Evolutionary conservation across 208 protist genomes (phyloP), one percentile per base, ranked within the genome.

Genomic region (Porcisia hertigi): DNA sequence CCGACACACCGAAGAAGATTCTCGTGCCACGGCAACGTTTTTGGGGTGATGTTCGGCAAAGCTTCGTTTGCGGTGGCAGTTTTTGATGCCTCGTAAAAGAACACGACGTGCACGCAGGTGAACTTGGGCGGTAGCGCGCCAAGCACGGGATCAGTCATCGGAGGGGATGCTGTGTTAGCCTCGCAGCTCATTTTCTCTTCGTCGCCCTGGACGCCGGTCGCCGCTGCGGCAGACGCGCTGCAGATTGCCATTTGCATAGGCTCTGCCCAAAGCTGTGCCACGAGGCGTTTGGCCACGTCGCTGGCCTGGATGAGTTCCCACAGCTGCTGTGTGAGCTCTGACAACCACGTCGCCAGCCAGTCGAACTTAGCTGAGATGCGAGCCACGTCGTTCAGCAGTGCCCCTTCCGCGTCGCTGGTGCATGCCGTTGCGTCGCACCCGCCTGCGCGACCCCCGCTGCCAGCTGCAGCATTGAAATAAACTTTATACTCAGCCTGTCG

Each of bases 51-150:
- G 9, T 59, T 63, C n/a, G 63, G 16, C 2, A 58, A 67, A 49
- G 8, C 2, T 39, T 74, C 67, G 41, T 45, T 45, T n/a, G 52
- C 66, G 12, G 78, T 75, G n/a, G 79, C 62, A 18, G 73, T 62
- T 25, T 60, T 62, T 16, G 55, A 57, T n/a, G 75, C 45, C 70
- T 86, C 66, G 63, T 74, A 79, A n/a, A 79, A 47, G 53, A 89
- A 89, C 60, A 87, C 54, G 16, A 77, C 63, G 71, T 89, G 81
- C 25, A 89, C 72, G 47, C 85, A 88, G 64, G 57, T 77, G 69
- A 82, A 77, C 71, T 63, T 60, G 23, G 69, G 65, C 9, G 78
- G 78, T 66, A 82, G 49, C 25, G 72, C 52, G 34, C 55, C 71
- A 14, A 81, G 71, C 47, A 81, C 62, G n/a, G 64, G 25, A 49